Base-by-base conservation (phyloP, 1,284 basidiomycete species). In the Rhodotorula sp. region DNA sequence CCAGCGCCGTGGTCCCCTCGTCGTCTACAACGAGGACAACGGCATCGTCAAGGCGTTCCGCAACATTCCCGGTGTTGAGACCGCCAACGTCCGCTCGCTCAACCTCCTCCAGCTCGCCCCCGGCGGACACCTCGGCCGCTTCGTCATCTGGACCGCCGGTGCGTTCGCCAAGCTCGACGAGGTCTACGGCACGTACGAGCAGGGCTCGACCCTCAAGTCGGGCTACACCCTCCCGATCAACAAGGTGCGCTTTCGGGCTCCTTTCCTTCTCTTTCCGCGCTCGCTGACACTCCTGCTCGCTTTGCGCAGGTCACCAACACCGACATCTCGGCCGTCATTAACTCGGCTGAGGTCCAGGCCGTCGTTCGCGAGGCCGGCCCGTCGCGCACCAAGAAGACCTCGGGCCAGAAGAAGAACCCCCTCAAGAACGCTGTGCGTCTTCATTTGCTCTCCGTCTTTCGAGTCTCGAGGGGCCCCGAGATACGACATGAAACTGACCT, bases 391-490 rank as follows among this genome's bases (percentile, higher is more conserved):
- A 93, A 91, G 82, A 90, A 94, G 80, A 94, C 94, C 76, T 96
- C 92, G 91, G 94, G 93, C 76, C 95, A 98, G 86, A 94, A 94
- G 90, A 98, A 98, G 91, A 98, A 98, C 87, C 94, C 95, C 68
- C 88, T 96, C 79, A 52, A 36, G 49, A 84, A 39, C 63, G 39
- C 39, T 44, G 39, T 44, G 39, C 39, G 39, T 44, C 30, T 58
- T 36, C 15, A 19, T 7, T 47, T 30, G 24, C 27, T 8, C 88
- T 74, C 90, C 90, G 30, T 9, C n/a, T 44, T 17, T 44, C 39
- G 39, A 44, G 39, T 10, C 39, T 10, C 13, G 39, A 44, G 39
- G 39, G 7, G 19, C 39, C 19, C 39, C 39, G 39, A 3, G 13
- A 17, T 44, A 44, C 39, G 11, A n/a, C n/a, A n/a, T n/a, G 24